Evolutionary conservation across 805 yeast genomes (phyloP).

Genomic region (Ogataea saltuana): DNA sequence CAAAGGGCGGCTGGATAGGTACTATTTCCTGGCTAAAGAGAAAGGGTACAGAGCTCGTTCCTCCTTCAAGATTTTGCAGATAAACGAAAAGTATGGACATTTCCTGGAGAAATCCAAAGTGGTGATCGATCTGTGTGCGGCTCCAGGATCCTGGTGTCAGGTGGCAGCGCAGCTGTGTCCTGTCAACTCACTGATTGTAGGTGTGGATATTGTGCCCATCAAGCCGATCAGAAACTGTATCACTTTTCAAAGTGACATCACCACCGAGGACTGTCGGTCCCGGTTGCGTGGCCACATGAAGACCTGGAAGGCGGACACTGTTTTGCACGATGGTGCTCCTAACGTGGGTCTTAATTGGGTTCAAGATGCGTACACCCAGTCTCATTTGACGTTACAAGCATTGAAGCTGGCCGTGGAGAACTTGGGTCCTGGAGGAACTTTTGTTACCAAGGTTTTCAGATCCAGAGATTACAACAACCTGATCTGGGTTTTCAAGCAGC

Average conservation of each 20-base stretch:
- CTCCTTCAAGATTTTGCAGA: conserved; percentile 90
- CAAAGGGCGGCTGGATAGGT: conserved; percentile 98
- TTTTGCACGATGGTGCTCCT: conserved; percentile 99
- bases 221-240: conserved; percentile 94
- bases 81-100: conserved; percentile 95
- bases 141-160: conserved; percentile 99
- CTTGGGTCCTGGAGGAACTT: conserved; percentile 87
- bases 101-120: conserved; percentile 93
- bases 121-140: conserved; percentile 97
- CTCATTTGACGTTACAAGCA: conserved; percentile 93
- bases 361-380: conserved; percentile 98
- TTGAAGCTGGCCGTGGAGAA: conserved; percentile 93
- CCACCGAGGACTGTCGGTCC: conserved; percentile 97
- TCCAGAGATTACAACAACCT: conserved; percentile 98
- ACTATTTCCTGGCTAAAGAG: conserved; percentile 94
- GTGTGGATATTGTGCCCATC: conserved; percentile 98
- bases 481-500: conserved; percentile 96
- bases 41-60: conserved; percentile 99
- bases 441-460: conserved; percentile 94
- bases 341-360: conserved; percentile 99
- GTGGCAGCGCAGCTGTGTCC: conserved; percentile 95
- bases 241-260: conserved; percentile 94
- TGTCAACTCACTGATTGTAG: conserved; percentile 86
- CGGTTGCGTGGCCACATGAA: conserved; percentile 93
- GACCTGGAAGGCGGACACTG: conserved; percentile 98